Conservation (phyloP, 1,139 yeast species). For the Candida freyschussii region DNA sequence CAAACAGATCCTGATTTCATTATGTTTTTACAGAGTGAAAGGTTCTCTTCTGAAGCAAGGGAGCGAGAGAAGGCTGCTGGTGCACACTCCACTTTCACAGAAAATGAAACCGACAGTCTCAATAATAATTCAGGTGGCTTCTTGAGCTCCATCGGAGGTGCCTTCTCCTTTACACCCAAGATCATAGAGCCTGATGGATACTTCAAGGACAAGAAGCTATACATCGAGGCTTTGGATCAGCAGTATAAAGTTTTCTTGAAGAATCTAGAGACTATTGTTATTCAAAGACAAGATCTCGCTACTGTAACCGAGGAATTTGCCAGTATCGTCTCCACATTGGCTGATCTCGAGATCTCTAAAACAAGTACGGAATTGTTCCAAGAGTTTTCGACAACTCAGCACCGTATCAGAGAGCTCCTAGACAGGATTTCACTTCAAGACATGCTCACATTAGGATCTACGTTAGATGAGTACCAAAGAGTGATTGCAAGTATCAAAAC, state of each 20-base stretch:
- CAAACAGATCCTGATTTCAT: constrained; percentile 72
- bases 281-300: constrained; percentile 72
- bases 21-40: constrained; percentile 70
- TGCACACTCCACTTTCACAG: constrained; percentile 38
- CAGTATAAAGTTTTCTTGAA: constrained; percentile 67
- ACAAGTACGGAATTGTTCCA: constrained; percentile 54
- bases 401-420: constrained; percentile 65
- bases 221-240: constrained; percentile 66
- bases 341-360: constrained; percentile 72
- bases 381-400: constrained; percentile 70
- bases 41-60: constrained; percentile 61
- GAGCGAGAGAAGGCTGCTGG: constrained; percentile 53
- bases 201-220: constrained; percentile 63
- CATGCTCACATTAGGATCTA: constrained; percentile 77
- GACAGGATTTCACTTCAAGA: constrained; percentile 84
- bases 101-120: constrained; percentile 25
- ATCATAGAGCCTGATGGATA: constrained; percentile 75
- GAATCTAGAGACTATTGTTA: constrained; percentile 69
- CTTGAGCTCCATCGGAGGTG: constrained; percentile 30
- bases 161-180: constrained; percentile 50
- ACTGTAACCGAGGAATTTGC: constrained; percentile 63
- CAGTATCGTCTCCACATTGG: constrained; percentile 48
- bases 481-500: constrained; percentile 71
- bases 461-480: constrained; percentile 83
- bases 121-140: constrained; percentile 25